A percentile compares a stretch with the other conserved stretches of the same genome.
These are phyloP conservation scores for Heteromeles arbutifolia DNA, from an alignment of 306 rosid genomes.

Conservation along the genomic window DNA sequence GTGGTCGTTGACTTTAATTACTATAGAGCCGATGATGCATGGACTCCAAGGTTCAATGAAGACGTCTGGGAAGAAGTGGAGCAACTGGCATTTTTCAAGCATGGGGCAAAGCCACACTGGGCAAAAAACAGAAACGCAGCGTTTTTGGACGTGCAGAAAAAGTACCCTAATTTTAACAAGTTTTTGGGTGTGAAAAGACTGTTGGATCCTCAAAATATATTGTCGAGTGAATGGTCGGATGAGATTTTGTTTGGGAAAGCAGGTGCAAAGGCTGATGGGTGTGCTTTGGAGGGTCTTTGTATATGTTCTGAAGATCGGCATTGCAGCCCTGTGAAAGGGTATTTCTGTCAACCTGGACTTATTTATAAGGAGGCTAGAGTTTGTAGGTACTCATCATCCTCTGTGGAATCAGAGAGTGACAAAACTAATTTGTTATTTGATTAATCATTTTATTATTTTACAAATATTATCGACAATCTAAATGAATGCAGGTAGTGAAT, in stretches of 20 bases:
- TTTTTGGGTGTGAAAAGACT: conserved; percentile 36
- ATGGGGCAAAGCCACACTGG: conserved; percentile 83
- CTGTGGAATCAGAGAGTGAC: conserved; percentile 1
- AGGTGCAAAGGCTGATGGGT: conserved; percentile 40
- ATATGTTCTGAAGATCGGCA: conserved; percentile 53
- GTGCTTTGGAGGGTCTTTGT: conserved; percentile 69
- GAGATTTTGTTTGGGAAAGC: conserved; percentile 45
- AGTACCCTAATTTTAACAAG: conserved; percentile 34
- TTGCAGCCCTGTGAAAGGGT: conserved; percentile 58
- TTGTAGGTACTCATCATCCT: conserved; percentile 39
- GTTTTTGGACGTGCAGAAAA: conserved; percentile 39
- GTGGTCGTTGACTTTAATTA: conserved; percentile 71
- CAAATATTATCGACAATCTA: not conserved
- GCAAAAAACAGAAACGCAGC: conserved; percentile 64
- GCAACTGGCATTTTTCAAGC: conserved; percentile 61
- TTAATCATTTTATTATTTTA: not conserved
- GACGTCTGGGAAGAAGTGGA: conserved; percentile 77
- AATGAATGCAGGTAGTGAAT: not conserved
- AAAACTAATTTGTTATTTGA: not conserved
- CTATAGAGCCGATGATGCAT: conserved; percentile 43
- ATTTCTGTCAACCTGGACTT: conserved; percentile 47
- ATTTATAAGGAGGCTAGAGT: conserved; percentile 60
- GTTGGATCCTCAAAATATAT: conserved; percentile 54
- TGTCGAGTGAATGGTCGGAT: conserved; percentile 64
- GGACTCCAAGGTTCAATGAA: conserved; percentile 53